phyloP scores from a whole-genome alignment of 2,329 filamentous ascomycete species.

The Talaromyces sp. region DNA sequence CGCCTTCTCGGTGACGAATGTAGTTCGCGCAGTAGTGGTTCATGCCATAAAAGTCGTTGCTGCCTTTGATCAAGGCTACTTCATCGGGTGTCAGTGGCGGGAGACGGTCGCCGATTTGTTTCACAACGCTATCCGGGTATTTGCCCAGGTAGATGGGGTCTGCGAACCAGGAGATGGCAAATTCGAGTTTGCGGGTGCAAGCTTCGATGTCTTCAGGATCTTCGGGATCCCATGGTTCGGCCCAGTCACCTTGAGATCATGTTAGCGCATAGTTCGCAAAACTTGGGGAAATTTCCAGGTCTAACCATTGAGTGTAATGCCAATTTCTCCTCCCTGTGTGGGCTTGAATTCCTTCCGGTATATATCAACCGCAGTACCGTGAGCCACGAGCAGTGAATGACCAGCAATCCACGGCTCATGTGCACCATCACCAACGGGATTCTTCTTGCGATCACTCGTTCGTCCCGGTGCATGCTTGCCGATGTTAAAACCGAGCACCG shows the following conservation, averaged over 20 bases:
- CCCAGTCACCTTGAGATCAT: conserved; percentile 60
- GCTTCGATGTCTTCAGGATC: conserved; percentile 74
- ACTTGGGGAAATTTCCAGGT: background rate
- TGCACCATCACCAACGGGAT: conserved; percentile 66
- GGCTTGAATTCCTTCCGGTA: conserved; percentile 80
- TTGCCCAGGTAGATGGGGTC: conserved; percentile 82
- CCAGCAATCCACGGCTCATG: conserved; percentile 80
- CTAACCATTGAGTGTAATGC: conserved; percentile 77
- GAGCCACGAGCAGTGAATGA: conserved; percentile 75
- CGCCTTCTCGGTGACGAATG: conserved; percentile 66
- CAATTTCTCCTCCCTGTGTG: conserved; percentile 70
- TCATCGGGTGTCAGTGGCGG: conserved; percentile 73
- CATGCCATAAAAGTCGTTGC: conserved; percentile 92
- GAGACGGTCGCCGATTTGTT: conserved; percentile 73
- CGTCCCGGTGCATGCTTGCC: conserved; percentile 80
- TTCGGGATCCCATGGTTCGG: conserved; percentile 76
- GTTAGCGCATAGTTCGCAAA: background rate
- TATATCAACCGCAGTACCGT: conserved; percentile 74
- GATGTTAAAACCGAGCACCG: conserved; percentile 73
- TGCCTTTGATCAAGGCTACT: conserved; percentile 69
- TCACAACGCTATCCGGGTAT: conserved; percentile 79
- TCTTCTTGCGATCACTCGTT: conserved; percentile 71
- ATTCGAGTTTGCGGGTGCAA: conserved; percentile 76
- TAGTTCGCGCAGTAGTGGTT: conserved; percentile 92
- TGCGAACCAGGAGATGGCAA: conserved; percentile 82